Evolutionary conservation across 345 rosid genomes (phyloP), one percentile per base, ranked within the genome.

Genomic region (Rhodamnia rubescens): DNA sequence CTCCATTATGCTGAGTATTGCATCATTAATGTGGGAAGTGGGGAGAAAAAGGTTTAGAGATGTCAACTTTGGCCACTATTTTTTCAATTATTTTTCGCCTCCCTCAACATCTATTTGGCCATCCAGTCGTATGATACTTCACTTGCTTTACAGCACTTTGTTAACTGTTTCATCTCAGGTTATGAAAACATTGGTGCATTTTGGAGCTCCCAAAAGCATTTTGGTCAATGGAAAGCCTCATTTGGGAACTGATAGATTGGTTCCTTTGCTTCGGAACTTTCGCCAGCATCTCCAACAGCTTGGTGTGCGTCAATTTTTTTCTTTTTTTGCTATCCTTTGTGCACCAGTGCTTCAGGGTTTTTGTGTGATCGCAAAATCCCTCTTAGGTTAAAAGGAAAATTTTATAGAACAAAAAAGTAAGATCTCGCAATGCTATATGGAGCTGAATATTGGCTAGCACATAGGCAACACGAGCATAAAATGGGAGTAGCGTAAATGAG

Each of bases 191-290:
- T 90, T 97, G 87, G 98, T 95, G 88, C 95, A 91, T 64, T 97
- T 97, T 93, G 98, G 99, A 16, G 99, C 98, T 84, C 98, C 99
- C 24, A 83, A 90, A 91, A 93, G 83, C 78, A 95, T 95, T 78
- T 88, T 97, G 87, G 87, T 95, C 80, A 91, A 95, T 89, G 99
- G 99, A 86, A 97, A 97, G 93, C 98, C 98, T 85, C 99, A 97
- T 93, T 84, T 97, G 89, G 98, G 98, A 93, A 97, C 98, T 3
- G 98, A 97, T 91, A 91, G 90, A 90, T 87, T 95, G 91, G 83
- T 97, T 89, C 99, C 99, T 0, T 85, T 97, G 81, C 95, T 97
- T 49, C 94, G 94, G 81, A 94, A 95, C 86, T 95, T 97, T 88
- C 88, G 99, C 74, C 92, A 93, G 50, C 92, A 97, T 94, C 95